Base-by-base conservation (phyloP, 1,284 basidiomycete species). In the Tremellales sp. region DNA sequence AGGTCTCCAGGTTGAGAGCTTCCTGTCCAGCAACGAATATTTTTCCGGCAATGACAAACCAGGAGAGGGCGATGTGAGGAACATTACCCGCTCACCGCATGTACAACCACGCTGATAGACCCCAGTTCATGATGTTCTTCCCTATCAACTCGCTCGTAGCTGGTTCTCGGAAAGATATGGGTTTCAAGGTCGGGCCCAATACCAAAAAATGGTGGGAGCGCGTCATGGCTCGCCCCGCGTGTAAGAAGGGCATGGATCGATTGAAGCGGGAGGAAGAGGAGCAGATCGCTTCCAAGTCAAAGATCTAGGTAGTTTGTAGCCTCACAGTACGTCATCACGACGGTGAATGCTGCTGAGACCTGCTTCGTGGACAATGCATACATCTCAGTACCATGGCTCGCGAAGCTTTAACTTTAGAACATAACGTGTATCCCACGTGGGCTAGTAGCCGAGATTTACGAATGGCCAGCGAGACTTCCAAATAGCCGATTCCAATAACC, bases 11-110 rank as follows among this genome's bases (percentile, higher is more conserved):
- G 58, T 62, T 24, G 65, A 70, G 45, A 25, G 41, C 1, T 66
- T 57, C 45, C 51, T 72, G 13, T 45, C 47, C 3, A 40, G 52
- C 29, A 46, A 46, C 23, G 41, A 45, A 7, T 64, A 46, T 53
- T 72, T 72, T 49, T 64, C 62, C 1, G 67, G 62, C 4, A 51
- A 47, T 1, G 54, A 61, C 26, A 57, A 64, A 46, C 58, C 62
- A 2, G 69, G 69, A 27, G 53, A 63, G 40, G 66, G 64, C 4
- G 70, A 72, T 40, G 68, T 70, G 44, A 61, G n/a, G n/a, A n/a
- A n/a, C n/a, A n/a, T n/a, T n/a, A n/a, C n/a, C n/a, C 24, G 7
- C 27, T 31, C 17, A 33, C 15, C 36, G 13, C 21, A 21, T 10
- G n/a, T 25, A 4, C 15, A 13, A 3, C 23, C 2, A 49, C 15